Evolutionary conservation across 345 rosid species (phyloP).

Genomic region (Eucalyptus decipiens): DNA sequence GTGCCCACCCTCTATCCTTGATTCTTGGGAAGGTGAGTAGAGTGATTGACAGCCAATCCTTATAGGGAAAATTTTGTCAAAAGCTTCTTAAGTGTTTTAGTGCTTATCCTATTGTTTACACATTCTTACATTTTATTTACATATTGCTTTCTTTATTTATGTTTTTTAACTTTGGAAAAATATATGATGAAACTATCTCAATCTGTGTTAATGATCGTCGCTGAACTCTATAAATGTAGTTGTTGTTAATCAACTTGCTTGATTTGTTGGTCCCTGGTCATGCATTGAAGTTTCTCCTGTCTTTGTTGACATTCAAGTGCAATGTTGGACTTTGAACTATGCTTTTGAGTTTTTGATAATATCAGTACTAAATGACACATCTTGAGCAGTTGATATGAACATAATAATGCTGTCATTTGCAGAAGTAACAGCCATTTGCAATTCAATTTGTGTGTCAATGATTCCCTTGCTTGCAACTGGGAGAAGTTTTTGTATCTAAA

Average conservation of each 20-base stretch:
- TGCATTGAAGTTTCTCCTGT: neutral
- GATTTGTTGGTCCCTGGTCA: neutral
- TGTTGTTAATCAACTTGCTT: neutral
- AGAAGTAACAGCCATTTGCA: neutral
- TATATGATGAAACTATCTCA: neutral
- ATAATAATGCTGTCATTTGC: neutral
- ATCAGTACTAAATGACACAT: neutral
- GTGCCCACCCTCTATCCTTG: neutral
- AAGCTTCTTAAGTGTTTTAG: neutral
- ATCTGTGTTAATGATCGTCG: neutral
- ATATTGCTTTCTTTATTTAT: neutral
- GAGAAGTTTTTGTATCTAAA: neutral
- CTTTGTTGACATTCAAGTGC: neutral
- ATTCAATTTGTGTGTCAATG: neutral
- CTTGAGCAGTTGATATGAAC: neutral
- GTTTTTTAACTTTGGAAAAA: neutral
- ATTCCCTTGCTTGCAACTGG: neutral
- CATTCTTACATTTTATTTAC: neutral
- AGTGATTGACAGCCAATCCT: neutral
- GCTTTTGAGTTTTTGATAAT: neutral
- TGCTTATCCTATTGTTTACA: neutral
- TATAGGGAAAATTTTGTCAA: neutral
- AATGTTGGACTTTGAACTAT: neutral
- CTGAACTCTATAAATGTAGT: neutral
- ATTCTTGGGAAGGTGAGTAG: neutral